Conservation (phyloP, 768 basidiomycete species). For the Russula vinacea region DNA sequence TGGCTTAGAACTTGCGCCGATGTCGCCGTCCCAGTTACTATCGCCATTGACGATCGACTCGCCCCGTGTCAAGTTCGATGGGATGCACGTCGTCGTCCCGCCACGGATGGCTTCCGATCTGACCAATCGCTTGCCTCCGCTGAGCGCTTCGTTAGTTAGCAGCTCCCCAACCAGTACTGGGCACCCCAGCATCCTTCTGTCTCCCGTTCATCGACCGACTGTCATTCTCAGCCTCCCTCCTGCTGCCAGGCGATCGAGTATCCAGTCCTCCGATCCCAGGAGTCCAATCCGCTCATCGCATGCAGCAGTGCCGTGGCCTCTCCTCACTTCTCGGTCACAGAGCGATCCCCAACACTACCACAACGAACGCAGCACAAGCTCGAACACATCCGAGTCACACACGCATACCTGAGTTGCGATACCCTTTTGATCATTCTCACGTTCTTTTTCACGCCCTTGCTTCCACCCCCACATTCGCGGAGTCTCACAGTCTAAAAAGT, state of each 20-base stretch:
- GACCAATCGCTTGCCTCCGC: neutral
- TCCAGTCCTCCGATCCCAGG: neutral
- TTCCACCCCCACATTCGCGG: neutral
- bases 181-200: neutral
- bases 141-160: neutral
- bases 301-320: neutral
- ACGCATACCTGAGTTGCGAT: neutral
- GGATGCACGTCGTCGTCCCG: neutral
- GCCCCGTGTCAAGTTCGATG: neutral
- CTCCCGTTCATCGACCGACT: neutral
- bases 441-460: neutral
- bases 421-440: neutral
- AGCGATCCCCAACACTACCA: neutral
- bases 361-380: neutral
- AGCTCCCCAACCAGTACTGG: neutral
- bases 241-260: neutral
- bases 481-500: neutral
- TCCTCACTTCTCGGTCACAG: neutral
- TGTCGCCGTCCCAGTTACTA: neutral
- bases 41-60: neutral
- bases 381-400: neutral
- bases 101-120: neutral
- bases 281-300: neutral
- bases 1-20: conserved; percentile 12
- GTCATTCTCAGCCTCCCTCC: neutral